Evolutionary conservation across 768 basidiomycete genomes (phyloP), one percentile per base, ranked within the genome.

Genomic region (Boletus eberwhitei): DNA sequence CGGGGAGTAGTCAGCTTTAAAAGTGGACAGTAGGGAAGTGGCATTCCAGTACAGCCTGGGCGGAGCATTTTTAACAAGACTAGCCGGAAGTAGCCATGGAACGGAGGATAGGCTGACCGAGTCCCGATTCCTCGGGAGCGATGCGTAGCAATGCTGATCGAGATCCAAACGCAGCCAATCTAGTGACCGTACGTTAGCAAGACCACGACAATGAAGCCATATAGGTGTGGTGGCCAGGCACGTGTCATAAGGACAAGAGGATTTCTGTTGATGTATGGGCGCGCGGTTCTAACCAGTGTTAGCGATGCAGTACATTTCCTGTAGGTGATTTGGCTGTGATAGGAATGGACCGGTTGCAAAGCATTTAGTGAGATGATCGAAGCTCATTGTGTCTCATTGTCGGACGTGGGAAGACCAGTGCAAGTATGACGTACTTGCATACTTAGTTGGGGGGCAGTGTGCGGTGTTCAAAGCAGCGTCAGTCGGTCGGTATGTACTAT

Each of bases 1-100:
- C 7, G 51, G 17, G 46, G 35, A 17, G 43, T 13, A 21, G 67
- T 51, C 35, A 5, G 24, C 39, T 69, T 66, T 59, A 3, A 55
- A 61, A 70, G 41, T 38, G 14, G 47, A 39, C 42, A 31, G 42
- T 12, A 21, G 31, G 31, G 17, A 12, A 46, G 31, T 29, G 22
- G 11, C 19, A 17, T 35, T 32, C 6, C 21, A 2, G 39, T 26
- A 11, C 17, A 26, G 8, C 13, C 24, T 29, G n/a, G 34, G 32
- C 41, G n/a, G 48, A 21, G 17, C n/a, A 54, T 55, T 58, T 53
- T 16, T 21, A 64, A 62, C 19, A 13, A 14, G 46, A 11, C 54
- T 37, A 12, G 14, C 31, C 7, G 8, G 36, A 43, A 49, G 43
- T 11, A 34, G 14, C 13, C 8, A 16, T 19, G 6, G 35, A 4